Conservation (phyloP, 805 yeast species). For the Teunomyces barrocoloradensis region DNA sequence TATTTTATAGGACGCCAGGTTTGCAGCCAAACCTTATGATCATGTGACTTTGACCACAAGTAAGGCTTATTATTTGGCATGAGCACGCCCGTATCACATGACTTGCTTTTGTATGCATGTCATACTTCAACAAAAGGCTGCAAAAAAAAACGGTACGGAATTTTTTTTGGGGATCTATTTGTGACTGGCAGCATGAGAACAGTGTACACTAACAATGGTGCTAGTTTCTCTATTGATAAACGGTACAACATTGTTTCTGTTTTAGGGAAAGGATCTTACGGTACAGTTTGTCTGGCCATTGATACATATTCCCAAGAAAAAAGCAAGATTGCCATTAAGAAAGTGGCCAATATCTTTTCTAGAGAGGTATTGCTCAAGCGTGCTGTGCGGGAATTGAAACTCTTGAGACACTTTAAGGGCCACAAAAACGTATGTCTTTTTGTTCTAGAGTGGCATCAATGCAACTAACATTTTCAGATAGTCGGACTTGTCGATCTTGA, state of each 20-base stretch:
- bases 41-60: too few relatives aligned
- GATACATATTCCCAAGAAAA: constrained; percentile 37
- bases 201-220: constrained; percentile 33
- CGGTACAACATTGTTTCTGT: constrained; percentile 57
- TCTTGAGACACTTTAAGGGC: constrained; percentile 81
- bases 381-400: constrained; percentile 78
- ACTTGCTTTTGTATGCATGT: too few relatives aligned
- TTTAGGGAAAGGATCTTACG: constrained; percentile 84
- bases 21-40: too few relatives aligned
- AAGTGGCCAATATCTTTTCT: constrained; percentile 67
- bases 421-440: constrained; percentile 60
- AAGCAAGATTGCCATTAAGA: constrained; percentile 67
- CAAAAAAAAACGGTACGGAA: background rate
- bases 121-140: background rate
- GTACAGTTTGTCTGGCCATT: constrained; percentile 75
- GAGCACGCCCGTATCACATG: too few relatives aligned
- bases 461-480: constrained; percentile 40
- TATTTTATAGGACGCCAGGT: too few relatives aligned
- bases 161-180: background rate
- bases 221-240: constrained; percentile 60
- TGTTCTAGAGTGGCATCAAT: background rate
- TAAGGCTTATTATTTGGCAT: too few relatives aligned
- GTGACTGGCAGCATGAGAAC: background rate
- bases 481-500: constrained; percentile 74
- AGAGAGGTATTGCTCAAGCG: constrained; percentile 68